Conservation (phyloP, 495 filamentous ascomycete genomes). For the Penicillium lagena region DNA sequence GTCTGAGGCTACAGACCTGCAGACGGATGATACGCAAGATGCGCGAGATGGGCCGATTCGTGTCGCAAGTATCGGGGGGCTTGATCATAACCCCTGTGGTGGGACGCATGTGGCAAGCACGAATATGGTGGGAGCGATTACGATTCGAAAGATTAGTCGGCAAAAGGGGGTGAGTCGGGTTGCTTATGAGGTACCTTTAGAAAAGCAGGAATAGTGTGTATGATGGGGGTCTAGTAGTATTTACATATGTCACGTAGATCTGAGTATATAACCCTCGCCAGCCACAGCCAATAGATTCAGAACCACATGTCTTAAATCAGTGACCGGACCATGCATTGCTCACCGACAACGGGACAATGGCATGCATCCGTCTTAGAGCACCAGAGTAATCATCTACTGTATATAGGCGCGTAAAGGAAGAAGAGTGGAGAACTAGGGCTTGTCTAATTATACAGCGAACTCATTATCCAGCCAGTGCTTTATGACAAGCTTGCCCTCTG, state of each 20-base stretch:
- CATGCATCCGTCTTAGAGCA: too few species aligned
- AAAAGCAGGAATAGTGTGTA: too few species aligned
- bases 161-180: slow-evolving; percentile 52
- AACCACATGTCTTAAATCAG: too few species aligned
- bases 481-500: slow-evolving; percentile 73
- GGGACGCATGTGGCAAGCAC: slow-evolving; percentile 56
- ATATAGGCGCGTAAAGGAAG: too few species aligned
- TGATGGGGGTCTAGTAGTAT: too few species aligned
- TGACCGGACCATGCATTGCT: too few species aligned
- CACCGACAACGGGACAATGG: too few species aligned
- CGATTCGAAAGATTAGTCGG: slow-evolving; percentile 55
- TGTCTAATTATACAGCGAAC: slow-evolving; percentile 54
- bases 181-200: slow-evolving; percentile 38
- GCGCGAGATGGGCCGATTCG: slow-evolving; percentile 23
- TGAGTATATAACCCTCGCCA: too few species aligned
- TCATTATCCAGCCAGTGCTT: slow-evolving; percentile 73
- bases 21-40: slow-evolving; percentile 30
- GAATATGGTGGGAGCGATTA: slow-evolving; percentile 43
- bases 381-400: too few species aligned
- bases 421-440: too few species aligned
- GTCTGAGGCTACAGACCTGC: slow-evolving; percentile 31
- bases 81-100: slow-evolving; percentile 57
- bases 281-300: too few species aligned
- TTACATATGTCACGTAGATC: too few species aligned
- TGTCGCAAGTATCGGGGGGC: slow-evolving; percentile 50